Evolutionary conservation across 495 filamentous ascomycete species (phyloP), one percentile per base, ranked within the genome.

Genomic region (Letharia lupina): DNA sequence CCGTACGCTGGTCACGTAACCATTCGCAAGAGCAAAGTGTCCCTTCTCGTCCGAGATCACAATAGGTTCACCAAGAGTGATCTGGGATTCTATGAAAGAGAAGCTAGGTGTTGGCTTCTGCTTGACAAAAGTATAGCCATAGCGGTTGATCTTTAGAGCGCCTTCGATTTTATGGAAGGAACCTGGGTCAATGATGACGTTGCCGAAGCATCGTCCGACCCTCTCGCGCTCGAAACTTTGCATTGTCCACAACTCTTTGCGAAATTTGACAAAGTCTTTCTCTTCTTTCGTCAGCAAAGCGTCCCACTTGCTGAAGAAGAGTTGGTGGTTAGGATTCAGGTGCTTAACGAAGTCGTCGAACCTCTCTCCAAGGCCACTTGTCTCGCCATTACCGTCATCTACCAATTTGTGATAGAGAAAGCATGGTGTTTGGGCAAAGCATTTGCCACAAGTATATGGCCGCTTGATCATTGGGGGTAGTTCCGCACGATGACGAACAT

Each of bases 21-120:
- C 94, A 67, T 96, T 89, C 8, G 91, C 91, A 18, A 98, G 83
- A 8, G 93, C 93, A 77, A 93, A 97, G 73, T 98, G 94, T 0
- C 93, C 94, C 64, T 89, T 83, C 72, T 98, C 94, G 66, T 97
- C 94, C 2, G 94, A 98, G n/a, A 98, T 82, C 40, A 98, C 93
- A 56, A 96, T 88, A 2, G 94, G 93, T 72, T 98, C 94, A 44
- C 93, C 93, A 35, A 89, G 79, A 4, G 80, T 85, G n/a, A 98
- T 83, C 71, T 97, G 92, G 1, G 93, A 96, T 69, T 98, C 93
- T 1, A 88, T 72, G 72, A 98, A 98, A 3, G 90, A 94, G 70
- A 92, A 91, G 0, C 77, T 77, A 0, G 85, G 69, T 6, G 73
- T 64, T 2, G 80, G 68, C 33, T 83, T 81, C 61, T 78, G 82